Percentiles rank a stretch among this genome's conserved stretches.
phyloP scores from a whole-genome alignment of 2,329 filamentous ascomycete genomes.

The Emergomyces orientalis region DNA sequence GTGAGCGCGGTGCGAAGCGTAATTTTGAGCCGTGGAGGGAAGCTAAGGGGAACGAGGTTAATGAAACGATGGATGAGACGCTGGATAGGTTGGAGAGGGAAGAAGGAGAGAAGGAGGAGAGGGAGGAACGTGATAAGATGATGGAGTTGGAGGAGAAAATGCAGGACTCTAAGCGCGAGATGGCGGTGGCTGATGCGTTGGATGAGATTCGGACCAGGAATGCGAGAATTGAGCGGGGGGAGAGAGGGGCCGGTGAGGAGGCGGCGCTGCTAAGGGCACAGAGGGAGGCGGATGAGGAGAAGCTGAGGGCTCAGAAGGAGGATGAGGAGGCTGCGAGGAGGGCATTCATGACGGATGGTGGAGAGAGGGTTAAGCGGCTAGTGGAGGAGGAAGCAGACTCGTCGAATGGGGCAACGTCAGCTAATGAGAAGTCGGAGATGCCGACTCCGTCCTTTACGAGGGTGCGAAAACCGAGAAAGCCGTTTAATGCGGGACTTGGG shows the following conservation, averaged over 20 bases:
- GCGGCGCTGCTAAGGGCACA: slow-evolving; percentile 55
- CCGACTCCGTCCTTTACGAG: slow-evolving; percentile 62
- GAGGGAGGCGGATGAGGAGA: slow-evolving; percentile 72
- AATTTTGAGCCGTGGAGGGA: slow-evolving; percentile 90
- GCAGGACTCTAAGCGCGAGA: slow-evolving; percentile 82
- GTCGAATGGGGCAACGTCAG: slow-evolving; percentile 19
- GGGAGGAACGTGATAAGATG: slow-evolving; percentile 82
- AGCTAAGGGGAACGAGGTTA: slow-evolving; percentile 44
- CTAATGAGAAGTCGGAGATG: slow-evolving; percentile 27
- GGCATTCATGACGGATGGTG: slow-evolving; percentile 62
- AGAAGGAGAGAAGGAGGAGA: slow-evolving; percentile 52
- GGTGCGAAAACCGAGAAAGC: slow-evolving; percentile 78
- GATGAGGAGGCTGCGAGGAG: slow-evolving; percentile 70
- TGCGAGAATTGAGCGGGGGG: slow-evolving; percentile 70
- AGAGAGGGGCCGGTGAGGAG: slow-evolving; percentile 53
- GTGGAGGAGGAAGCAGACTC: slow-evolving; percentile 40
- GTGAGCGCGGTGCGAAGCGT: slow-evolving; percentile 72
- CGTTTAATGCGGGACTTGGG: slow-evolving; percentile 62
- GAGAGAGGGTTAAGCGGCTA: slow-evolving; percentile 44
- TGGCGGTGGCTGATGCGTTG: slow-evolving; percentile 90
- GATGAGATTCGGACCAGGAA: slow-evolving; percentile 92
- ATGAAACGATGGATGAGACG: slow-evolving; percentile 80
- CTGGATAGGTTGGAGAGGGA: slow-evolving; percentile 75
- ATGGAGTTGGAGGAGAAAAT: slow-evolving; percentile 91
- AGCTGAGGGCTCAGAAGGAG: slow-evolving; percentile 61